Evolutionary conservation across 768 basidiomycete species (phyloP), one percentile per base, ranked within the genome.

Genomic region (Suillus sp.): DNA sequence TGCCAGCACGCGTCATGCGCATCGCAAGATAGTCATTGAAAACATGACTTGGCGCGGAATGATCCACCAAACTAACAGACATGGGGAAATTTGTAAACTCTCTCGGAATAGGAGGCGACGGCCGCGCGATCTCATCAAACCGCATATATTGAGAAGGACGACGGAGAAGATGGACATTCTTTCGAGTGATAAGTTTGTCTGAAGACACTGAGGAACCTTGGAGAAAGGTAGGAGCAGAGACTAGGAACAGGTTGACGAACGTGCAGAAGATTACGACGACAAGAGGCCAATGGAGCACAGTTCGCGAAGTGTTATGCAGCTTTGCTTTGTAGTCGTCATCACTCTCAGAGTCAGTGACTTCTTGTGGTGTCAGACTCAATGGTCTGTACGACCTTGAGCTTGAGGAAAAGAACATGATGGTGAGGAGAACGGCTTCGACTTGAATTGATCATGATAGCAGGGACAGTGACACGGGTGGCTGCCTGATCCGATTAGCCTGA

Each of bases 21-120:
- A 11, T 51, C 4, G 50, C 50, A 51, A 51, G 50, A 51, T 51
- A 30, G 50, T 51, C 50, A 51, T 51, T 30, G 50, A 51, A 51
- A 32, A 53, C 51, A 32, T 53, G 51, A 20, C 51, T 51, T 30
- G 50, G 50, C 10, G 50, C 50, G 11, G 50, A 51, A n/a, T n/a
- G 10, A 53, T 53, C 51, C 51, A 53, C 51, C 30, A 53, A 32
- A 30, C 30, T 53, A 20, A 51, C 50, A 32, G 30, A 53, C 30
- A 53, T 53, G 10, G 51, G 30, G 5, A 32, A 53, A 53, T 20
- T 53, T 53, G 30, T 53, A 20, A 32, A 53, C 5, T 53, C 51
- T 51, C 50, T 53, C 30, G 5, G 18, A 32, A 32, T 32, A n/a
- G 51, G 51, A 51, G 30, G 51, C 20, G 51, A 32, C 10, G 51